Conservation (phyloP, 2,329 filamentous ascomycete species). For the Lachnellula willkommii region DNA sequence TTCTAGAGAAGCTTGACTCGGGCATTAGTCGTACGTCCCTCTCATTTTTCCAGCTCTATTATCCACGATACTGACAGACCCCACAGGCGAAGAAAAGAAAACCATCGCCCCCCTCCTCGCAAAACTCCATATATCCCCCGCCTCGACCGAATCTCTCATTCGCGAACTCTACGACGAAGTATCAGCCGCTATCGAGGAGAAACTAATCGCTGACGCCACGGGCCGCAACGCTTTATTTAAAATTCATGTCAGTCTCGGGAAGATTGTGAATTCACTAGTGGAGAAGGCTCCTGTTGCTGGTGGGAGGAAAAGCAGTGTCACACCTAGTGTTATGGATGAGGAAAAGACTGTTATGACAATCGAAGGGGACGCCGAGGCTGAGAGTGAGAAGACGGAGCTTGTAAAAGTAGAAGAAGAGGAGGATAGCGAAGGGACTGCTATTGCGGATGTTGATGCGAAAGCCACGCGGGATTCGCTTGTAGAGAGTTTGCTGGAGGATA, state of each 20-base stretch:
- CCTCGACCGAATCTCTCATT: slow-evolving; percentile 55
- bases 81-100: slow-evolving; percentile 78
- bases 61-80: slow-evolving; percentile 27
- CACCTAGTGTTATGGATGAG: slow-evolving; percentile 32
- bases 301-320: slow-evolving; percentile 26
- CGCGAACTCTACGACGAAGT: slow-evolving; percentile 54
- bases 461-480: slow-evolving; percentile 22
- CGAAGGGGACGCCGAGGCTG: slow-evolving; percentile 21
- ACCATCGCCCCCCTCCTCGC: slow-evolving; percentile 69
- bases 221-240: slow-evolving; percentile 62
- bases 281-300: slow-evolving; percentile 32
- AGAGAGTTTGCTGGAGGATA: slow-evolving; percentile 29
- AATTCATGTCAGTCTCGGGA: slow-evolving; percentile 60
- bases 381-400: slow-evolving; percentile 38
- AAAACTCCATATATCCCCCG: slow-evolving; percentile 73
- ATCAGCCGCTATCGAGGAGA: slow-evolving; percentile 57
- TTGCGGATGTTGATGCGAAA: slow-evolving; percentile 8
- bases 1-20: slow-evolving; percentile 68
- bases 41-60: slow-evolving; percentile 1
- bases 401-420: slow-evolving; percentile 35
- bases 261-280: slow-evolving; percentile 58
- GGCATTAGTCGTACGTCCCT: slow-evolving; percentile 57
- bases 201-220: slow-evolving; percentile 54
- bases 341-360: slow-evolving; percentile 33
- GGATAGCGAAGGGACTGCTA: slow-evolving; percentile 14